Conservation (phyloP, 2,329 filamentous ascomycete species). For the Cordyceps cateniannulata region DNA sequence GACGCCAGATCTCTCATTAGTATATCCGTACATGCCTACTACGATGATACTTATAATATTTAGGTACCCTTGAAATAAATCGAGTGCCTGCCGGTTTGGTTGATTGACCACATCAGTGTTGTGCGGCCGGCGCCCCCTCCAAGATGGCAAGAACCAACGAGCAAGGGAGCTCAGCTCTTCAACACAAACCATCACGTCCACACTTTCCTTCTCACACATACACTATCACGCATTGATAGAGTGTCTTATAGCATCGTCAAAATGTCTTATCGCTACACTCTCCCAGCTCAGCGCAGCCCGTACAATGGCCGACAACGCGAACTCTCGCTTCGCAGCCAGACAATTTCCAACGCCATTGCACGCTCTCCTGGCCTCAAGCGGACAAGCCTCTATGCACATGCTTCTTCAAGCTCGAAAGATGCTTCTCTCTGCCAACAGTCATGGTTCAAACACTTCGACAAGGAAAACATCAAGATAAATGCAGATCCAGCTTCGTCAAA, state of each 20-base stretch:
- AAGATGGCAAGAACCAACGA: not conserved
- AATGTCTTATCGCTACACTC: conserved; percentile 14
- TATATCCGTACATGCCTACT: too few relatives aligned
- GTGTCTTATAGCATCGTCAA: not conserved
- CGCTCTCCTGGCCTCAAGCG: conserved; percentile 5
- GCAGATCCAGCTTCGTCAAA: not conserved
- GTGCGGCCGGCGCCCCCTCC: too few relatives aligned
- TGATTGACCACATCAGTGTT: too few relatives aligned
- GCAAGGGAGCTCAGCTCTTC: not conserved
- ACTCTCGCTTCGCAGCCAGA: conserved; percentile 5
- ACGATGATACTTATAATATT: too few relatives aligned
- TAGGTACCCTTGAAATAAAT: not conserved
- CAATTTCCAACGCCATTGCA: conserved; percentile 9
- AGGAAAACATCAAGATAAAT: conserved; percentile 10
- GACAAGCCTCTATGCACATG: not conserved
- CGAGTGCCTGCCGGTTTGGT: not conserved
- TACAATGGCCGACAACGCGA: not conserved
- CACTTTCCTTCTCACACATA: not conserved
- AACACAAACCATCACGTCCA: not conserved
- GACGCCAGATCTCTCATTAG: too few relatives aligned
- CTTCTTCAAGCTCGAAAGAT: not conserved
- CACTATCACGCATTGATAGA: not conserved
- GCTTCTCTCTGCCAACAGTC: not conserved
- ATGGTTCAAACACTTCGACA: not conserved
- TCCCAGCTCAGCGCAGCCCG: conserved; percentile 9